Evolutionary conservation across 2,329 filamentous ascomycete species (phyloP).

Genomic region (Thyridium curvatum): DNA sequence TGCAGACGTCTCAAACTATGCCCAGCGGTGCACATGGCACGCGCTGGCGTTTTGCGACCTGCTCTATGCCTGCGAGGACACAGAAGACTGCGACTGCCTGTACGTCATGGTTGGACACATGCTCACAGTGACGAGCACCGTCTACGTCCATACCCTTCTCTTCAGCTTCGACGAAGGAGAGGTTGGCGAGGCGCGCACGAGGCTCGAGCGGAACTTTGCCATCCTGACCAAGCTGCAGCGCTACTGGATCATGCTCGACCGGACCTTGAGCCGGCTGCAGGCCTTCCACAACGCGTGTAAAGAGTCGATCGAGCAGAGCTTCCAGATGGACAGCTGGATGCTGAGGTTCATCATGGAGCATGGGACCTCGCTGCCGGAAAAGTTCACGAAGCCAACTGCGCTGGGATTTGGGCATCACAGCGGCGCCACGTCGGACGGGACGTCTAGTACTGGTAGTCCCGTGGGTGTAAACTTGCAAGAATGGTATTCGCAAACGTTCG

Average conservation of each 20-base stretch:
- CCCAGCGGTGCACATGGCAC: constrained; percentile 30
- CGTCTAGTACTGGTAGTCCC: no score
- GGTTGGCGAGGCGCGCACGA: constrained; percentile 23
- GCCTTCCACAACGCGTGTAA: constrained; percentile 33
- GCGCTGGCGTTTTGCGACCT: constrained; percentile 30
- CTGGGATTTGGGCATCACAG: background rate
- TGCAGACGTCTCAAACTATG: constrained; percentile 12
- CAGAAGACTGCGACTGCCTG: constrained; percentile 28
- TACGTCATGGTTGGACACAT: constrained; percentile 40
- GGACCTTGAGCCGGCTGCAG: constrained; percentile 28
- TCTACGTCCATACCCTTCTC: constrained; percentile 38
- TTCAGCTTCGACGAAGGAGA: constrained; percentile 28
- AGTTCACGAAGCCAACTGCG: no score
- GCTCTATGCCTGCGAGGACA: constrained; percentile 28
- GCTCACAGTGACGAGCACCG: constrained; percentile 37
- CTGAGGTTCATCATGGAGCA: no score
- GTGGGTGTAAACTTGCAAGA: no score
- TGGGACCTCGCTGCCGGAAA: no score
- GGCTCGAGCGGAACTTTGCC: constrained; percentile 37
- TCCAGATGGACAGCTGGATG: no score
- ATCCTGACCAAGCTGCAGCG: constrained; percentile 30
- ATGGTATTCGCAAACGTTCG: no score
- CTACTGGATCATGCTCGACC: constrained; percentile 33
- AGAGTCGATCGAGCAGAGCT: no score
- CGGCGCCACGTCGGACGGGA: constrained; percentile 1